Conservation (phyloP, 1,284 basidiomycete species). For the Trametes polyzona region DNA sequence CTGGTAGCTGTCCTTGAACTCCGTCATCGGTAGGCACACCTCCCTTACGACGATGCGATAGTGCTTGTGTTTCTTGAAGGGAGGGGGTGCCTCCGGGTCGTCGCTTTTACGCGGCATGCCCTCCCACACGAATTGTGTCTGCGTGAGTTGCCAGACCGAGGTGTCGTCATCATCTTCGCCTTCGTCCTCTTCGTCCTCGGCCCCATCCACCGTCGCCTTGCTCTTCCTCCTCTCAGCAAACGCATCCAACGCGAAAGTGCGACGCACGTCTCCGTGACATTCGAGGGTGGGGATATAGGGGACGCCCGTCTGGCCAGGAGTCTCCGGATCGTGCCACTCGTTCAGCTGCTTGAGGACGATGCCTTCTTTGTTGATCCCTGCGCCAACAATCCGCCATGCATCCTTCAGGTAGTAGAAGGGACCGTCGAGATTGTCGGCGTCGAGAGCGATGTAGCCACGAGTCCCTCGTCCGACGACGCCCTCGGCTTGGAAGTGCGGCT, state of each 20-base stretch:
- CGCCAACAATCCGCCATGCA: not conserved
- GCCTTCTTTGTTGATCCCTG: not conserved
- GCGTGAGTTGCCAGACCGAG: too few relatives aligned
- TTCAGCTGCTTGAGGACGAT: not conserved
- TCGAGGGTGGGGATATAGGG: not conserved
- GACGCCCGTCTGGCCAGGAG: too few relatives aligned
- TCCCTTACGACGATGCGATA: not conserved
- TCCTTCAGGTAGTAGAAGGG: not conserved
- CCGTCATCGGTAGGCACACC: not conserved
- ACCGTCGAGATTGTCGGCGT: not conserved
- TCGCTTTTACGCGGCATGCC: too few relatives aligned
- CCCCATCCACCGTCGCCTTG: too few relatives aligned
- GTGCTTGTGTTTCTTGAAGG: not conserved
- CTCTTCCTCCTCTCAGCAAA: too few relatives aligned
- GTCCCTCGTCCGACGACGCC: slow-evolving; percentile 3
- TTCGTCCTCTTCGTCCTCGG: too few relatives aligned
- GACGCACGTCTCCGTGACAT: not conserved
- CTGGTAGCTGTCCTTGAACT: not conserved
- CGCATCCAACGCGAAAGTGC: too few relatives aligned
- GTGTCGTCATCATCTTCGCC: too few relatives aligned
- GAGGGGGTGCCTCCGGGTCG: too few relatives aligned
- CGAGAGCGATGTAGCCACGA: not conserved
- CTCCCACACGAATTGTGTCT: too few relatives aligned
- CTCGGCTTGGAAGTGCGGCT: not conserved
- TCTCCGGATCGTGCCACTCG: too few relatives aligned